Evolutionary conservation across 108 stramenopile genomes (phyloP).

Genomic region (Thalassiosira profunda): DNA sequence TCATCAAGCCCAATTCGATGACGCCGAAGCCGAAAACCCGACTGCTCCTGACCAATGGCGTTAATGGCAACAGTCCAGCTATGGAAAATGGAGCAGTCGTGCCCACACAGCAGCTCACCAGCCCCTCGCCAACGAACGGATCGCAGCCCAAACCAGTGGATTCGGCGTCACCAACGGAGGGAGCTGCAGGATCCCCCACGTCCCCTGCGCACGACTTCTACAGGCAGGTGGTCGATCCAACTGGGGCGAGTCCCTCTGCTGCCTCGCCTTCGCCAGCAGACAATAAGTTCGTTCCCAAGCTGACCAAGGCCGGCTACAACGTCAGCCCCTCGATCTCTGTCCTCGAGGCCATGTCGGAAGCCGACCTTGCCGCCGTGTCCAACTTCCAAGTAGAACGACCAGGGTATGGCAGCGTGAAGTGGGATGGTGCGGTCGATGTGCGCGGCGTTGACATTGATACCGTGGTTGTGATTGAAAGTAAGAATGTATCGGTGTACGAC

Average conservation of each 20-base stretch:
- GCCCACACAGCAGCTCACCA: conserved; percentile 18
- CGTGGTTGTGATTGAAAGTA: conserved; percentile 80
- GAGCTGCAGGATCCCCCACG: neutral
- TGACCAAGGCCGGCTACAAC: conserved; percentile 86
- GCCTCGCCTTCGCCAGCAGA: conserved; percentile 1
- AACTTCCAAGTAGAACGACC: conserved; percentile 76
- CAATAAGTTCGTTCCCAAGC: conserved; percentile 59
- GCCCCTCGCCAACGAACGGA: conserved; percentile 17
- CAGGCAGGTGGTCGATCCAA: conserved; percentile 49
- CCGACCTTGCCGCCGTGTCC: conserved; percentile 89
- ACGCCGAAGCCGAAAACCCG: conserved; percentile 65
- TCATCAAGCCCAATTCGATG: conserved; percentile 60
- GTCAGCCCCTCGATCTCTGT: conserved; percentile 72
- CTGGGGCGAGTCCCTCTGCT: conserved; percentile 9
- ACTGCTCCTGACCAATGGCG: conserved; percentile 50
- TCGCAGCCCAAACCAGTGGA: conserved; percentile 12
- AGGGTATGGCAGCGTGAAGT: conserved; percentile 88
- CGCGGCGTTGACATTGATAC: conserved; percentile 83
- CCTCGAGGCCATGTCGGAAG: conserved; percentile 73
- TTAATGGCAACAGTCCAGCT: conserved; percentile 13
- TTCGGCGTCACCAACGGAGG: conserved; percentile 19
- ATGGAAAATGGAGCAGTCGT: conserved; percentile 35
- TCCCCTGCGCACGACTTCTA: conserved; percentile 72
- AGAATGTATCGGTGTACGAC: conserved; percentile 89
- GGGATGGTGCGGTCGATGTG: conserved; percentile 95